Evolutionary conservation across 192 early-diverging fungal species (phyloP), one percentile per base, ranked within the genome.

Genomic region (Coemansia interrupta): DNA sequence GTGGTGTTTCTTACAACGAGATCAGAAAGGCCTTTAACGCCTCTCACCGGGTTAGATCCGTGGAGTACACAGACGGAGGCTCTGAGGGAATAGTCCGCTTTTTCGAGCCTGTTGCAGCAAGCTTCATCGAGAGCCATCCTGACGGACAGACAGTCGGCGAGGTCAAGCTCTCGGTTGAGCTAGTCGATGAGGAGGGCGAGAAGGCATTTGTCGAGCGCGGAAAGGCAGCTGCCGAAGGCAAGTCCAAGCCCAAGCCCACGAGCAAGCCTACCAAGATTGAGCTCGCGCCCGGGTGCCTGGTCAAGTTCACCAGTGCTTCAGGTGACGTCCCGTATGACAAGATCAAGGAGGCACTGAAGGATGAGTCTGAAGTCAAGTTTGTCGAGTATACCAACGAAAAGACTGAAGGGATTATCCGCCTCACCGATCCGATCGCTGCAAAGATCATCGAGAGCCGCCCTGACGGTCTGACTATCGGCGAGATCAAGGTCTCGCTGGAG

Each of bases 11-110:
- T 23, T 67, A 39, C 14, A 24, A 17, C 5, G 56, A 63, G 38
- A 62, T 79, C 9, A 68, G 64, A 49, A 62, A 69, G 60, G 63
- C 60, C 5, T 52, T 79, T 15, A 45, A n/a, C 13, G 51, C 18
- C 0, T 51, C 54, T 30, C 66, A 66, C 6, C 20, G 36, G 4
- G 69, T 79, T 26, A 48, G 42, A 42, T 79, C 49, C 42, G 55
- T 79, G 22, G 76, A 79, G 41, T 63, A 52, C 19, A 48, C 32
- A 47, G 14, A 9, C 17, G 70, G 63, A 26, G 47, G 41, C 14
- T 40, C 29, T n/a, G 63, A 66, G 47, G 76, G 70, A 23, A 79
- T 79, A 24, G 70, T 73, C 43, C 44, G 70, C 13, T 79, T 79
- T 66, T 44, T 28, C 40, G 59, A 72, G 55, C 56, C 70, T 7